Percentiles rank a stretch among this genome's conserved stretches.
These are phyloP conservation scores for Vigna angularis DNA, from an alignment of 306 rosid genomes.

Conservation along the genomic window DNA sequence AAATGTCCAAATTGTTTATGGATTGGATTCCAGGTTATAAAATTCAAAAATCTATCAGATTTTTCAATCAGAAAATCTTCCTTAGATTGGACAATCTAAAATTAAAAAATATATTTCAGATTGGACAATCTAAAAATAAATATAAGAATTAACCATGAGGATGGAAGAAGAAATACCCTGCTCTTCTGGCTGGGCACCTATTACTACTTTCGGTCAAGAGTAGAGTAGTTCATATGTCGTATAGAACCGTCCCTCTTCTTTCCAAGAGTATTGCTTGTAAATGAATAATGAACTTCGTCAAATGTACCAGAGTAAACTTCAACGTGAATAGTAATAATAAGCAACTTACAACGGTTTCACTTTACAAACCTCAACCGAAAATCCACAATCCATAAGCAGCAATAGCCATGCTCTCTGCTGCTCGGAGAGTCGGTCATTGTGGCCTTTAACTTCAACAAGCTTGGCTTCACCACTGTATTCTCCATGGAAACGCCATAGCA, in stretches of 20 bases:
- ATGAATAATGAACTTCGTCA: conserved; percentile 2
- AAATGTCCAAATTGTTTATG: no score
- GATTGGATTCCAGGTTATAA: no score
- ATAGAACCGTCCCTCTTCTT: conserved; percentile 1
- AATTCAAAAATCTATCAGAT: no score
- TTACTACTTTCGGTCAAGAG: no score
- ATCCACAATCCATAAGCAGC: conserved; percentile 85
- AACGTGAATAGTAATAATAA: not conserved
- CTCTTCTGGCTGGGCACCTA: no score
- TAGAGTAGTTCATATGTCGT: conserved; percentile 1
- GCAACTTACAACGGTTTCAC: conserved; percentile 58
- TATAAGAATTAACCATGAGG: no score
- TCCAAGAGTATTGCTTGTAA: conserved; percentile 11
- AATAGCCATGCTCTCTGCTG: conserved; percentile 97
- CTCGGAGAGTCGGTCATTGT: conserved; percentile 88
- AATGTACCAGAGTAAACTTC: conserved; percentile 20
- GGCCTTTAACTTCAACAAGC: conserved; percentile 98
- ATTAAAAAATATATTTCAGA: no score
- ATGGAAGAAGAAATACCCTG: no score
- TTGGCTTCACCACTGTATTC: conserved; percentile 84
- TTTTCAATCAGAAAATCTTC: no score
- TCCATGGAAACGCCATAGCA: conserved; percentile 88
- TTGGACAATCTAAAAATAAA: no score
- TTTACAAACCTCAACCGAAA: conserved; percentile 81
- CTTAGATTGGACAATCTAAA: no score